Evolutionary conservation across 1,284 basidiomycete species (phyloP).

Genomic region (Boletus smithii): DNA sequence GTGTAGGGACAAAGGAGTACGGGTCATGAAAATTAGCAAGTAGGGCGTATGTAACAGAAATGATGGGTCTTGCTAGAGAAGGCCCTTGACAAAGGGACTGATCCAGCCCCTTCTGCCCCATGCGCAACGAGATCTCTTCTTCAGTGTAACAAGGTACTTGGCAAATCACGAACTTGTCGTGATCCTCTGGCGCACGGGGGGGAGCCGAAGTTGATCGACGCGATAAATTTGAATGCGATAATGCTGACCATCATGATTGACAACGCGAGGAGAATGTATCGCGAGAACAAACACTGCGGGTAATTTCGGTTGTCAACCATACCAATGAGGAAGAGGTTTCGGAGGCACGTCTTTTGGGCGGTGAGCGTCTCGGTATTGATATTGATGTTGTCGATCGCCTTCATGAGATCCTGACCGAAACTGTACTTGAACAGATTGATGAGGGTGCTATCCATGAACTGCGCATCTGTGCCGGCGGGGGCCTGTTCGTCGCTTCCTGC

Average conservation of each 20-base stretch:
- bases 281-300: constrained; percentile 87
- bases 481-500: constrained; percentile 64
- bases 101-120: too few relatives aligned
- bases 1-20: too few relatives aligned
- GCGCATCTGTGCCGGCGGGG: constrained; percentile 52
- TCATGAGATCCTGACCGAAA: constrained; percentile 85
- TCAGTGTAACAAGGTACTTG: constrained; percentile 99
- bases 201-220: constrained; percentile 87
- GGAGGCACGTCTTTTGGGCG: constrained; percentile 83
- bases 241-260: constrained; percentile 93
- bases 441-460: constrained; percentile 80
- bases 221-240: constrained; percentile 98
- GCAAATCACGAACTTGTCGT: constrained; percentile 98
- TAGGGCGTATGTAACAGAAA: too few relatives aligned
- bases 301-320: constrained; percentile 92
- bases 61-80: too few relatives aligned
- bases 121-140: constrained; percentile 85
- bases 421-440: constrained; percentile 81
- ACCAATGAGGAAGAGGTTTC: constrained; percentile 90
- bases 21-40: too few relatives aligned
- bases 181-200: constrained; percentile 86
- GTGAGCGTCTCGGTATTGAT: constrained; percentile 68
- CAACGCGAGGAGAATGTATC: constrained; percentile 87
- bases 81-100: too few relatives aligned
- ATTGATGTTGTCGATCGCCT: constrained; percentile 64